Percentiles rank a stretch among this genome's conserved stretches.
These are phyloP conservation scores for Lactifluus echinatus DNA, from an alignment of 768 basidiomycete species.

Conservation along the genomic window DNA sequence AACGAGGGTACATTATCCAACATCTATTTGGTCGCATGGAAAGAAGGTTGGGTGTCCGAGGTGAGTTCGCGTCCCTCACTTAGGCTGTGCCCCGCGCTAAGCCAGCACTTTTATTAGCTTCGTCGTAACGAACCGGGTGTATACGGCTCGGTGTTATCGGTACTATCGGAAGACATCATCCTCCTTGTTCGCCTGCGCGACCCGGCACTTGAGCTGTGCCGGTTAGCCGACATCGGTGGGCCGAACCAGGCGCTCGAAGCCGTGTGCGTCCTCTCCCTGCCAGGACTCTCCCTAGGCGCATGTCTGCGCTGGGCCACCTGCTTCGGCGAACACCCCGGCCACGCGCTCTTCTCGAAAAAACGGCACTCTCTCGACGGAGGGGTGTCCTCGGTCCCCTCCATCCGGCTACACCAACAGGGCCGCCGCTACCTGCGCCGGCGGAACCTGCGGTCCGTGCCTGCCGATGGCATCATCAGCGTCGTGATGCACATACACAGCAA, in stretches of 20 bases:
- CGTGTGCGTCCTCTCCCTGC: constrained; percentile 3
- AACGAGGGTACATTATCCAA: background rate
- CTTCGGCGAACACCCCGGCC: constrained; percentile 10
- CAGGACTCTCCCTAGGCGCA: background rate
- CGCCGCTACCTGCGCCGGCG: background rate
- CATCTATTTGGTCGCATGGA: constrained; percentile 11
- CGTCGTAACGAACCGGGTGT: background rate
- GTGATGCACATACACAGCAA: constrained; percentile 4
- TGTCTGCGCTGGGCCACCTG: constrained; percentile 9
- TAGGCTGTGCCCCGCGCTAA: background rate
- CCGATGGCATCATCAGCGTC: constrained; percentile 11
- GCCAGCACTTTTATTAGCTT: background rate
- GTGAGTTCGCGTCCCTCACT: background rate
- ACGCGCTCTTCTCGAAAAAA: constrained; percentile 1
- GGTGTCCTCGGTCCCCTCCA: background rate
- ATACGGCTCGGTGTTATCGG: constrained; percentile 8
- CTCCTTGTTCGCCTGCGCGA: constrained; percentile 7
- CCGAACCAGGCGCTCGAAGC: background rate
- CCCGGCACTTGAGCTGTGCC: constrained; percentile 11
- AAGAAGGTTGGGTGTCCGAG: constrained; percentile 10
- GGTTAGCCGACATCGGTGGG: background rate
- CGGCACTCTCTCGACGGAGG: background rate
- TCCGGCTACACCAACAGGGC: background rate
- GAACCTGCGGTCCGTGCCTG: background rate
- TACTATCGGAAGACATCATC: constrained; percentile 1